These are phyloP conservation scores for Rhodofomes roseus DNA, from an alignment of 1,284 basidiomycete species.

Conservation along the genomic window DNA sequence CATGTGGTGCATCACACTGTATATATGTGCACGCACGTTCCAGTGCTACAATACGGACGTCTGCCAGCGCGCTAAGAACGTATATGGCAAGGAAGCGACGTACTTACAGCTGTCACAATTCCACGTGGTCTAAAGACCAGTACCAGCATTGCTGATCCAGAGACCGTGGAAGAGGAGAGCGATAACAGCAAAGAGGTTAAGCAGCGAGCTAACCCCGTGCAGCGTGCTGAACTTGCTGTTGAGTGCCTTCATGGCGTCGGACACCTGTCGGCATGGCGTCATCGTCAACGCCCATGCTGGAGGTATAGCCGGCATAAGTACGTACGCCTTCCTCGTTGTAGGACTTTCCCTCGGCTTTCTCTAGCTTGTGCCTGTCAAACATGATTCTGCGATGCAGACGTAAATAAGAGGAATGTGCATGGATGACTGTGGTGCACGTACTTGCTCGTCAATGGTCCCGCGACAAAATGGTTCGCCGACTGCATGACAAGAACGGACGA, in stretches of 20 bases:
- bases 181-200: constrained; percentile 61
- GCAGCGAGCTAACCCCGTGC: constrained; percentile 67
- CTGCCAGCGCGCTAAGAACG: no score
- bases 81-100: background rate
- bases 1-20: no score
- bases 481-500: constrained; percentile 48
- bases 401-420: background rate
- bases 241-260: constrained; percentile 62
- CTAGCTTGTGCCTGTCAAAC: constrained; percentile 68
- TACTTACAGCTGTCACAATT: background rate
- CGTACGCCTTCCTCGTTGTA: constrained; percentile 62
- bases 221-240: constrained; percentile 61
- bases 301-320: constrained; percentile 12
- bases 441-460: constrained; percentile 69
- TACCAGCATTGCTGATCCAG: constrained; percentile 57
- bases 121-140: constrained; percentile 14
- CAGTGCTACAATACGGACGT: no score
- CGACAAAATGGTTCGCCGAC: constrained; percentile 50
- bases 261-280: constrained; percentile 43
- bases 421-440: no score
- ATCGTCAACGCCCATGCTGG: background rate
- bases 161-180: constrained; percentile 70
- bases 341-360: constrained; percentile 70
- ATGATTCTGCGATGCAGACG: constrained; percentile 47
- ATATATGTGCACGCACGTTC: no score